Evolutionary conservation across 805 yeast species (phyloP).

Genomic region (Tetrapisispora phaffii): DNA sequence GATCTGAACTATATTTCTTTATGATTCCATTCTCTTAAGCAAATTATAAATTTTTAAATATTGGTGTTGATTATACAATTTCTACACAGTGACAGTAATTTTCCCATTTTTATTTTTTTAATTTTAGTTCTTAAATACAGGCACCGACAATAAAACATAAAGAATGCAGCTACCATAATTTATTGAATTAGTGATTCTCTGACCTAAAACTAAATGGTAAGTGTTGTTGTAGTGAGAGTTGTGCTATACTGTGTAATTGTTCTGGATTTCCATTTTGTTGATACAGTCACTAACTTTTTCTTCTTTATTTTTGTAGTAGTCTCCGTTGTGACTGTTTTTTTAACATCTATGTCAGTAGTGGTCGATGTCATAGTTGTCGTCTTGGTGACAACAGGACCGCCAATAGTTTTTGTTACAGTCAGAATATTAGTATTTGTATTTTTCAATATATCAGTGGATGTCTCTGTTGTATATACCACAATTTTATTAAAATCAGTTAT

Average conservation of each 20-base stretch:
- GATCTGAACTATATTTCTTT: too few relatives aligned
- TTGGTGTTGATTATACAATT: too few relatives aligned
- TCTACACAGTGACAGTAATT: too few relatives aligned
- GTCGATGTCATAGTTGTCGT: not conserved
- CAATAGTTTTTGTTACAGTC: not conserved
- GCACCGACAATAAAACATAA: too few relatives aligned
- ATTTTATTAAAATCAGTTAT: not conserved
- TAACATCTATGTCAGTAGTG: not conserved
- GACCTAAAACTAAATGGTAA: not conserved
- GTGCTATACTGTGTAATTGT: not conserved
- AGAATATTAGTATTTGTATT: not conserved
- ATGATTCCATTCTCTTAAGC: too few relatives aligned
- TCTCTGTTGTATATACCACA: not conserved
- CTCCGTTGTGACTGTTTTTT: not conserved
- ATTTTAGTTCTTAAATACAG: too few relatives aligned
- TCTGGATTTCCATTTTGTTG: not conserved
- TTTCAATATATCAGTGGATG: not conserved
- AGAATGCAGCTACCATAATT: too few relatives aligned
- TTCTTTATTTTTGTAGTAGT: not conserved
- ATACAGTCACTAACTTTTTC: not conserved
- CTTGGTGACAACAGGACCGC: not conserved
- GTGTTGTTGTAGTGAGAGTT: not conserved
- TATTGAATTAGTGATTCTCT: too few relatives aligned
- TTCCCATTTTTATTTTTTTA: too few relatives aligned
- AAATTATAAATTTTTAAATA: too few relatives aligned